Percentiles rank a stretch among this genome's conserved stretches.
Evolutionary conservation across 139 green algal genomes (phyloP).

Genomic region (Raphidocelis subcapitata): DNA sequence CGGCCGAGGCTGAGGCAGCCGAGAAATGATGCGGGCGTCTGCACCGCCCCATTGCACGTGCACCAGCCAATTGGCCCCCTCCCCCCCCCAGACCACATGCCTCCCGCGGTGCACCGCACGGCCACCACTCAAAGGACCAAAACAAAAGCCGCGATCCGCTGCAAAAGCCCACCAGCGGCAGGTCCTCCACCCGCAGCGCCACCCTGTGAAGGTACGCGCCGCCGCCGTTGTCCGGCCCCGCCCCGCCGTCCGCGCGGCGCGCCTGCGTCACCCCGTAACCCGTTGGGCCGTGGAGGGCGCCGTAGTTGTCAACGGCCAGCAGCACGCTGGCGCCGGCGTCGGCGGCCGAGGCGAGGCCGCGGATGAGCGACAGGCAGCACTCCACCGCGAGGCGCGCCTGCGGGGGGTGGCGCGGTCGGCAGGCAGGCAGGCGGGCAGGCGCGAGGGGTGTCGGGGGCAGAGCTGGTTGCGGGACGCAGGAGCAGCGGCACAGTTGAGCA

Average conservation of each 20-base stretch:
- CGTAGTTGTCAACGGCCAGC: constrained; percentile 72
- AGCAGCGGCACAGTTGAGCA: background rate
- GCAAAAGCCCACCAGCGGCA: constrained; percentile 43
- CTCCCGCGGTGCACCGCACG: background rate
- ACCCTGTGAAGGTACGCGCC: constrained; percentile 21
- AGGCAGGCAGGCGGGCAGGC: too few relatives aligned
- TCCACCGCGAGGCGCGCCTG: constrained; percentile 43
- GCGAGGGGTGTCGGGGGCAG: background rate
- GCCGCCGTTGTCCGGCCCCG: constrained; percentile 3
- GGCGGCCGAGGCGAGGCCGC: constrained; percentile 25
- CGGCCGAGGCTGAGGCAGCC: too few relatives aligned
- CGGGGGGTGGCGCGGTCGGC: too few relatives aligned
- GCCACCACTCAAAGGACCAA: background rate
- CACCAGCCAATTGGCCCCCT: too few relatives aligned
- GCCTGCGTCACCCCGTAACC: constrained; percentile 48
- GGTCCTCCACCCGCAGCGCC: constrained; percentile 35
- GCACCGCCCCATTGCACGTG: too few relatives aligned
- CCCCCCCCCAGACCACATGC: background rate
- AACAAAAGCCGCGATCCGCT: background rate
- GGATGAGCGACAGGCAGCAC: constrained; percentile 24
- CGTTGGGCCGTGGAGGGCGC: constrained; percentile 54
- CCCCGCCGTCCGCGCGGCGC: background rate
- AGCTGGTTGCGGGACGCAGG: too few relatives aligned
- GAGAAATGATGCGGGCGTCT: too few relatives aligned
- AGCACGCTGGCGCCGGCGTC: constrained; percentile 33